These are phyloP conservation scores for Podila horticola DNA, from an alignment of 192 early-diverging fungal species.

Conservation along the genomic window DNA sequence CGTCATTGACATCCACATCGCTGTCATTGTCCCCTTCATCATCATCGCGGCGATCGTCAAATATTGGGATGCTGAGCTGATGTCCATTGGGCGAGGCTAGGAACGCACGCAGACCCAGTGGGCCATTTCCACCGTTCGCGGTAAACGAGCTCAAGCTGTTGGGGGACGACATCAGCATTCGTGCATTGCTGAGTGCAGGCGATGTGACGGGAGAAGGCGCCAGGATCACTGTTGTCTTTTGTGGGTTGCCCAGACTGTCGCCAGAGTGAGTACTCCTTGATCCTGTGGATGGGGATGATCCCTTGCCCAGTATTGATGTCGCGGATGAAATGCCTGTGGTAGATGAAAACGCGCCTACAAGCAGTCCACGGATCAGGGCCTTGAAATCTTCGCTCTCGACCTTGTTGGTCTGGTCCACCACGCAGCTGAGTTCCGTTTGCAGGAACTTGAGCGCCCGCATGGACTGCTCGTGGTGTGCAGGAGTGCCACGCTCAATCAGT, in stretches of 20 bases:
- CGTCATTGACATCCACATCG: neutral
- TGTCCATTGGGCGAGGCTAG: constrained; percentile 3
- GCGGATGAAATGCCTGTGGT: constrained; percentile 1
- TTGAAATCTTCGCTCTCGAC: constrained; percentile 56
- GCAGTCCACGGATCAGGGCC: constrained; percentile 28
- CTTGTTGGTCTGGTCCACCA: constrained; percentile 73
- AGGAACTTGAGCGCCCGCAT: constrained; percentile 80
- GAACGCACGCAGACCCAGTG: neutral
- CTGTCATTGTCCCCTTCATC: neutral
- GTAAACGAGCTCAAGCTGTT: neutral
- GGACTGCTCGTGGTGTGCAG: constrained; percentile 44
- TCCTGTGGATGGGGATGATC: neutral
- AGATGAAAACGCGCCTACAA: constrained; percentile 28
- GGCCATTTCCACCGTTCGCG: neutral
- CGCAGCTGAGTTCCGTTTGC: constrained; percentile 72
- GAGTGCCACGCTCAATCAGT: constrained; percentile 24
- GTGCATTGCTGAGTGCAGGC: constrained; percentile 10
- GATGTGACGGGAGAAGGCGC: constrained; percentile 36
- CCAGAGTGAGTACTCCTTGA: neutral
- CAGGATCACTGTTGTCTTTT: constrained; percentile 26
- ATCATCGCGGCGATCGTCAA: neutral
- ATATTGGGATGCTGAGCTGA: neutral
- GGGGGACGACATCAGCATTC: constrained; percentile 15
- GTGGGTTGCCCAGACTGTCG: constrained; percentile 2
- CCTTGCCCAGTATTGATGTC: neutral